Evolutionary conservation across 371 early-diverging fungal genomes (phyloP), one percentile per base, ranked within the genome.

Genomic region (Mucor ambiguus): DNA sequence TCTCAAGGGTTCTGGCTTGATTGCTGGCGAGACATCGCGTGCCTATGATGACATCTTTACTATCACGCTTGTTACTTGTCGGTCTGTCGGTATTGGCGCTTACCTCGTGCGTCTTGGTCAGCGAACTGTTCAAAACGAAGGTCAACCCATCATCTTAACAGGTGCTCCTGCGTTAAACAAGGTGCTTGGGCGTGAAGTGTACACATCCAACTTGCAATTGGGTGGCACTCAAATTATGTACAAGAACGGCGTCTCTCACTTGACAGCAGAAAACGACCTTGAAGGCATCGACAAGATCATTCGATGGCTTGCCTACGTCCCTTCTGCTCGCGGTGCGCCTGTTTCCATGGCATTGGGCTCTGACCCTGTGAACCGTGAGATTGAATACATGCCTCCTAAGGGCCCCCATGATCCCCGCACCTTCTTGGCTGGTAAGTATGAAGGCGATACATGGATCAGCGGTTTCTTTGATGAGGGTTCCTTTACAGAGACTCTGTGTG

Each of bases 141-240:
- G 96, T 59, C 94, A 97, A 64, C 98, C 98, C 41, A 97, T 99
- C 71, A 95, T 99, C 70, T 86, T 99, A 75, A 99, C 99, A 0
- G 99, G 99, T 67, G 97, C 96, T n/a, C 92, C 92, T 22, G 99
- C 99, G 11, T 85, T 99, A 66, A 99, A 99, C 90, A 98, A 98
- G 86, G 95, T 99, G 1, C 86, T 98, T 35, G 98, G 99, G 65
- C 93, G 98, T 61, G 95, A 98, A 70, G 98, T 99, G 2, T 99
- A 99, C 84, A 92, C 96, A 12, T 96, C 94, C 68, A 99, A 99
- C 85, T 76, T 98, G 77, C 98, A 99, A 80, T 87, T 99, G 35
- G 99, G 99, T 72, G 99, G 99, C 58, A 95, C 97, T n/a, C 97
- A 97, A 79, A 96, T 99, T 84, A 96, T 99, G 97, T 92, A 92